phyloP scores from a whole-genome alignment of 2,329 filamentous ascomycete species.

The Peltaster fructicola region DNA sequence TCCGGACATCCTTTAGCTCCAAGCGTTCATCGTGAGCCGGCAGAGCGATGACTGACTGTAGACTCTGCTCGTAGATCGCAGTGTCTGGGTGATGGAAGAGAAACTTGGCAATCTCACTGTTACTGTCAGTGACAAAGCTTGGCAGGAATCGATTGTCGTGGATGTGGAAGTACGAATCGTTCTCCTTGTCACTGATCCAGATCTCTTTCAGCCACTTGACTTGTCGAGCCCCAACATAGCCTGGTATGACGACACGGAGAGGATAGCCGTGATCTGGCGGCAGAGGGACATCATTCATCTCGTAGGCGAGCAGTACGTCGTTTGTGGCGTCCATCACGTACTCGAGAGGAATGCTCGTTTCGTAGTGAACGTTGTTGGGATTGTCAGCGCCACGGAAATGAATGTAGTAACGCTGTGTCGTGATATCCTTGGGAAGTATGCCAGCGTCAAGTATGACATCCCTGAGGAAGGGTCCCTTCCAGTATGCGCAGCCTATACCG shows the following conservation, averaged over 20 bases:
- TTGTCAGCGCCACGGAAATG: slow-evolving; percentile 34
- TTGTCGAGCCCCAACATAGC: slow-evolving; percentile 24
- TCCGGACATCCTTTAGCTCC: slow-evolving; percentile 20
- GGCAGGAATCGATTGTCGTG: slow-evolving; percentile 34
- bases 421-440: slow-evolving; percentile 17
- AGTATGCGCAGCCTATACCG: slow-evolving; percentile 32
- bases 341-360: slow-evolving; percentile 31
- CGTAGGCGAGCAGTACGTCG: slow-evolving; percentile 39
- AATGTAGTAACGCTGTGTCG: too few relatives aligned
- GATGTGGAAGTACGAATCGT: slow-evolving; percentile 28
- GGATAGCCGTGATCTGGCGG: slow-evolving; percentile 28
- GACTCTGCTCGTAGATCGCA: slow-evolving; percentile 30
- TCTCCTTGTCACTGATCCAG: slow-evolving; percentile 25
- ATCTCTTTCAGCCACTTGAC: slow-evolving; percentile 27
- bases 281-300: slow-evolving; percentile 25
- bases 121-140: slow-evolving; percentile 30
- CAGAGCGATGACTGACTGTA: slow-evolving; percentile 31
- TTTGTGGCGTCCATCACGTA: slow-evolving; percentile 31
- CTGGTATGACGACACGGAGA: slow-evolving; percentile 24
- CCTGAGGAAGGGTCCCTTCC: slow-evolving; percentile 29
- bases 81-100: slow-evolving; percentile 34
- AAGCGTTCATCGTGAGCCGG: slow-evolving; percentile 31
- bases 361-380: slow-evolving; percentile 30
- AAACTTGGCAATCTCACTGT: slow-evolving; percentile 29
- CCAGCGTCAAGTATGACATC: slow-evolving; percentile 29